Percentiles rank a stretch among this genome's conserved stretches.
phyloP scores from a whole-genome alignment of 257 asterid genomes.

The Ocimum tenuiflorum region DNA sequence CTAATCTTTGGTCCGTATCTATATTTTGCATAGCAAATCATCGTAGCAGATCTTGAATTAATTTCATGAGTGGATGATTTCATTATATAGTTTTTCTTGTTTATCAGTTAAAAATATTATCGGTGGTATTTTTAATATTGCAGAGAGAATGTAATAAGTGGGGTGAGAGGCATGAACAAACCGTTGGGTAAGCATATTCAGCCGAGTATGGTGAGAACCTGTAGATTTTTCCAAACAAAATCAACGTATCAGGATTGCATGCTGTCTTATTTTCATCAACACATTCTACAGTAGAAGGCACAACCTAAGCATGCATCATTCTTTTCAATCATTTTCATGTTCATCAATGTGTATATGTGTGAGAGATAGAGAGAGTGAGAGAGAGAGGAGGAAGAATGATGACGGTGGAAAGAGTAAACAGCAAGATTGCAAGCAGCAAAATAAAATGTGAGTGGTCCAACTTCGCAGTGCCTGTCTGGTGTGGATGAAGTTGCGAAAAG shows the following conservation, averaged over 20 bases:
- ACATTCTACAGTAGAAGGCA: not conserved
- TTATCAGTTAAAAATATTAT: not conserved
- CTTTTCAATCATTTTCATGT: not conserved
- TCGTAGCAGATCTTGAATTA: not conserved
- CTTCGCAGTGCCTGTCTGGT: not conserved
- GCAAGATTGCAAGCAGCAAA: not conserved
- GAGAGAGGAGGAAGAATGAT: not conserved
- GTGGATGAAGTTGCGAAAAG: conserved; percentile 6
- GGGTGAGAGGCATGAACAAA: conserved; percentile 31
- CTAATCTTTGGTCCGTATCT: no score
- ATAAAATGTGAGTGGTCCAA: conserved; percentile 10
- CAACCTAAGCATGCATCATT: not conserved
- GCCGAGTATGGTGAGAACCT: conserved; percentile 83
- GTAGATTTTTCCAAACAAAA: conserved; percentile 19
- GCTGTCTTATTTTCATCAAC: not conserved
- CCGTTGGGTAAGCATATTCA: conserved; percentile 65
- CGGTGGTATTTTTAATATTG: not conserved
- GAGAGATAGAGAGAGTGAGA: not conserved
- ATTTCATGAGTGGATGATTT: not conserved
- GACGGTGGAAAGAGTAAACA: not conserved
- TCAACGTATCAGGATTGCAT: conserved; percentile 12
- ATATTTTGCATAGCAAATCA: no score
- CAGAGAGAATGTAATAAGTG: not conserved
- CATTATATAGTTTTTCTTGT: not conserved
- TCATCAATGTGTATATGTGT: not conserved